Conservation (phyloP, 2,329 filamentous ascomycete genomes). For the Colletotrichum spaethianum region DNA sequence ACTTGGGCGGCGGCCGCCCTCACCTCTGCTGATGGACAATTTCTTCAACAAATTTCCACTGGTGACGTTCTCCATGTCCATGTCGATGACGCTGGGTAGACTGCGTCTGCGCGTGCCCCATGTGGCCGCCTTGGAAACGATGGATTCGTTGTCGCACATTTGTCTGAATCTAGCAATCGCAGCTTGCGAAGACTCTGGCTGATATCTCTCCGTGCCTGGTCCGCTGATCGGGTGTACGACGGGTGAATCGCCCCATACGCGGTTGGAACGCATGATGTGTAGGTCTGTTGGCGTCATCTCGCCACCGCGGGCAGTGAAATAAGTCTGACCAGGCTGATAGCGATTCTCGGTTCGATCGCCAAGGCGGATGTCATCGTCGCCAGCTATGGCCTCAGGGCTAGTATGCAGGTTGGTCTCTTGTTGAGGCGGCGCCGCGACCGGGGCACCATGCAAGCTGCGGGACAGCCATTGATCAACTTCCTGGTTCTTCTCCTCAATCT, state of each 20-base stretch:
- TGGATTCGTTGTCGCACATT: constrained; percentile 70
- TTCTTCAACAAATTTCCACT: constrained; percentile 76
- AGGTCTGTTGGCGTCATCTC: constrained; percentile 62
- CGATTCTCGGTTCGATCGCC: constrained; percentile 66
- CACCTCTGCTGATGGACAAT: constrained; percentile 66
- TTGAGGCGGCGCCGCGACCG: constrained; percentile 23
- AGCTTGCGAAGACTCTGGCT: constrained; percentile 66
- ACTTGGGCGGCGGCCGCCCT: constrained; percentile 64
- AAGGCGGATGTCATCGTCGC: constrained; percentile 58
- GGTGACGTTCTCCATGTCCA: constrained; percentile 67
- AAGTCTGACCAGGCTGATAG: constrained; percentile 63
- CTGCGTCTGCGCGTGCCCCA: constrained; percentile 79
- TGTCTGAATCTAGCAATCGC: constrained; percentile 68
- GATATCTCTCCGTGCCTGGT: constrained; percentile 51
- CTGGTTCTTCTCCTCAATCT: constrained; percentile 62
- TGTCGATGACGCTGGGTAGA: constrained; percentile 70
- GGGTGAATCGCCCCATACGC: constrained; percentile 66
- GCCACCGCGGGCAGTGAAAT: constrained; percentile 60
- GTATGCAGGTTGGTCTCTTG: constrained; percentile 16
- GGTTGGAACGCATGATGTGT: constrained; percentile 63
- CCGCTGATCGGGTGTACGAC: constrained; percentile 60
- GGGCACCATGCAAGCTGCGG: constrained; percentile 45
- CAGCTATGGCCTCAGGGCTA: constrained; percentile 35
- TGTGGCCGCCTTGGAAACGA: constrained; percentile 75
- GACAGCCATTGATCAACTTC: constrained; percentile 67